A percentile compares a stretch with the other conserved stretches of the same genome.
Conservation (phyloP, 768 basidiomycete genomes). For the Lyophyllum atratum region DNA sequence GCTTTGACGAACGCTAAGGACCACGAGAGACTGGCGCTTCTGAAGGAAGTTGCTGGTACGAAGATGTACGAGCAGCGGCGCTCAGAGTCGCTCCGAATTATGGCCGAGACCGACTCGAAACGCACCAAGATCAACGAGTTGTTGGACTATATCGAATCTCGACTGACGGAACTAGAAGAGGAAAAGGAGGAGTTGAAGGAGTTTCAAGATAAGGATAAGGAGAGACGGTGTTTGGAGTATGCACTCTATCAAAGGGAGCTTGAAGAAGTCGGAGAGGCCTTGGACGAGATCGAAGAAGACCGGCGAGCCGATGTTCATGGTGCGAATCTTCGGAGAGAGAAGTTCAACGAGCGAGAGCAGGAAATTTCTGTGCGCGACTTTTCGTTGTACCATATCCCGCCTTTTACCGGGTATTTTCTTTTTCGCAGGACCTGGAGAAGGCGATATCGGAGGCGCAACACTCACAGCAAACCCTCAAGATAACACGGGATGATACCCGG, state of each 20-base stretch:
- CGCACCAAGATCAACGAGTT: slow-evolving; percentile 89
- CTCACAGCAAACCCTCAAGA: slow-evolving; percentile 63
- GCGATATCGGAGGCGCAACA: slow-evolving; percentile 72
- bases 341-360: slow-evolving; percentile 82
- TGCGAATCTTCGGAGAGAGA: slow-evolving; percentile 79
- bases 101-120: slow-evolving; percentile 95
- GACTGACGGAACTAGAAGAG: slow-evolving; percentile 89
- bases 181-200: slow-evolving; percentile 98
- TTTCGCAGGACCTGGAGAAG: slow-evolving; percentile 68
- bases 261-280: slow-evolving; percentile 80
- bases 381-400: not conserved
- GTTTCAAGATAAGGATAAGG: slow-evolving; percentile 94
- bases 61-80: slow-evolving; percentile 97
- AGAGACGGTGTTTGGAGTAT: slow-evolving; percentile 92
- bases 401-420: not conserved
- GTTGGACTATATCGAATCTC: slow-evolving; percentile 87
- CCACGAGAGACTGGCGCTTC: slow-evolving; percentile 86
- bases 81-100: slow-evolving; percentile 90
- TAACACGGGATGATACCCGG: slow-evolving; percentile 76
- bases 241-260: slow-evolving; percentile 90
- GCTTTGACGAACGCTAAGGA: slow-evolving; percentile 97
- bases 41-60: slow-evolving; percentile 98
- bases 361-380: slow-evolving; percentile 68
- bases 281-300: slow-evolving; percentile 87
- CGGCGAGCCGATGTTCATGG: slow-evolving; percentile 80